Conservation (phyloP, 176 grass and related monocot species). For the maize (Zea mays) region DNA sequence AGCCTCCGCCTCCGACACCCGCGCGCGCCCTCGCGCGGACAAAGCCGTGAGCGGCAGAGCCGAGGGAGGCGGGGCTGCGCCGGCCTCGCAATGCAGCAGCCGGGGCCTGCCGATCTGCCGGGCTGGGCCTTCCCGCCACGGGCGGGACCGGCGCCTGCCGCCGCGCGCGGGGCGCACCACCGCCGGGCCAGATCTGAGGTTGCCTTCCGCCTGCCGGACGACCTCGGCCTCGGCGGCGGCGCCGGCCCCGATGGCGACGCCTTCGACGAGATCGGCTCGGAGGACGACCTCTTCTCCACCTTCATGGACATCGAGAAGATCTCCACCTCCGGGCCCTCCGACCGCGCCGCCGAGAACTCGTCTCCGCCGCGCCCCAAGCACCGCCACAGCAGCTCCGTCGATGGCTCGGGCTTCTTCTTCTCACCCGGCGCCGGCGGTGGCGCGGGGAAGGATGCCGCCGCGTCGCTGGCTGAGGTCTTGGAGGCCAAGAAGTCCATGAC, state of each 20-base stretch:
- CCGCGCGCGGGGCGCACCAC: slow-evolving; percentile 68
- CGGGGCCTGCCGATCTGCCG: slow-evolving; percentile 56
- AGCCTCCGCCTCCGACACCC: neutral
- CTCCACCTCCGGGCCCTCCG: slow-evolving; percentile 53
- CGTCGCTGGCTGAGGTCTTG: slow-evolving; percentile 62
- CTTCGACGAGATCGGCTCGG: slow-evolving; percentile 89
- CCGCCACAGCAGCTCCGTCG: slow-evolving; percentile 88
- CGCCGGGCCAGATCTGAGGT: slow-evolving; percentile 98
- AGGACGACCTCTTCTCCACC: slow-evolving; percentile 95
- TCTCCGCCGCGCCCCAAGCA: slow-evolving; percentile 66
- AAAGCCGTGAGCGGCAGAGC: neutral
- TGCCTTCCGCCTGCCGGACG: slow-evolving; percentile 77
- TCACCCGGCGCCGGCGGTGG: slow-evolving; percentile 30
- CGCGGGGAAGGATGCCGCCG: slow-evolving; percentile 40
- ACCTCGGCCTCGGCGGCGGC: slow-evolving; percentile 60
- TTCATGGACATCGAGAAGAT: slow-evolving; percentile 99
- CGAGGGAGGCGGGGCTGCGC: neutral
- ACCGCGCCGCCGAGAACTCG: slow-evolving; percentile 59
- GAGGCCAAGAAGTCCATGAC: slow-evolving; percentile 99
- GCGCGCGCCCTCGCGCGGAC: neutral
- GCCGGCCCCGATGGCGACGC: slow-evolving; percentile 34
- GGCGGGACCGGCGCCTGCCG: slow-evolving; percentile 21
- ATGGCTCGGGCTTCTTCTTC: slow-evolving; percentile 72
- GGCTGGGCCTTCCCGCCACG: slow-evolving; percentile 44
- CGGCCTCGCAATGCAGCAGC: slow-evolving; percentile 63